Percentiles rank a stretch among this genome's conserved stretches.
Evolutionary conservation across 306 rosid genomes (phyloP).

Genomic region (Quercus berberidifolia): DNA sequence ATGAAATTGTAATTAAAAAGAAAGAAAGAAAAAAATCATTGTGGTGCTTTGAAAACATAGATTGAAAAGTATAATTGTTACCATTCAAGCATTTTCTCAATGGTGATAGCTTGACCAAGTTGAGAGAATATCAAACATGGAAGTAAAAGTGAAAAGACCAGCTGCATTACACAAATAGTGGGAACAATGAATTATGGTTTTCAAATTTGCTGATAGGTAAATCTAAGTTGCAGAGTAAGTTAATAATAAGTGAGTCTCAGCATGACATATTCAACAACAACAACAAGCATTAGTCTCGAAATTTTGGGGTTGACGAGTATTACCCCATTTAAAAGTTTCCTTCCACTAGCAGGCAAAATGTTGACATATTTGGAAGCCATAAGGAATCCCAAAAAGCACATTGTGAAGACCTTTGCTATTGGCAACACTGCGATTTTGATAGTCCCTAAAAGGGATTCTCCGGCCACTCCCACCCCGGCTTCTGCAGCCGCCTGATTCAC

Average conservation of each 20-base stretch:
- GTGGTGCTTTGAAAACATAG: neutral
- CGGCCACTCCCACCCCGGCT: constrained; percentile 44
- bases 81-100: constrained; percentile 87
- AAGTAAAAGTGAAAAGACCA: constrained; percentile 88
- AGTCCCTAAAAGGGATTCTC: constrained; percentile 58
- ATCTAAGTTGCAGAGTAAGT: neutral
- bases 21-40: neutral
- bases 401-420: constrained; percentile 81
- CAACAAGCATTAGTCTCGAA: neutral
- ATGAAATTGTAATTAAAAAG: constrained; percentile 1
- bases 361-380: constrained; percentile 95
- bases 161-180: constrained; percentile 36
- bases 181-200: constrained; percentile 6
- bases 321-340: constrained; percentile 92
- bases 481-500: constrained; percentile 10
- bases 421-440: constrained; percentile 90
- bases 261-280: too few relatives aligned
- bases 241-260: too few relatives aligned
- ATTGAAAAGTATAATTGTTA: constrained; percentile 23
- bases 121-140: constrained; percentile 95
- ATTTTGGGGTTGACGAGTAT: too few relatives aligned
- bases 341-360: constrained; percentile 78
- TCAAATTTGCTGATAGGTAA: too few relatives aligned
- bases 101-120: constrained; percentile 81
- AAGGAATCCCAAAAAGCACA: constrained; percentile 84